phyloP scores from a whole-genome alignment of 345 rosid species.

The Linum lewisii region DNA sequence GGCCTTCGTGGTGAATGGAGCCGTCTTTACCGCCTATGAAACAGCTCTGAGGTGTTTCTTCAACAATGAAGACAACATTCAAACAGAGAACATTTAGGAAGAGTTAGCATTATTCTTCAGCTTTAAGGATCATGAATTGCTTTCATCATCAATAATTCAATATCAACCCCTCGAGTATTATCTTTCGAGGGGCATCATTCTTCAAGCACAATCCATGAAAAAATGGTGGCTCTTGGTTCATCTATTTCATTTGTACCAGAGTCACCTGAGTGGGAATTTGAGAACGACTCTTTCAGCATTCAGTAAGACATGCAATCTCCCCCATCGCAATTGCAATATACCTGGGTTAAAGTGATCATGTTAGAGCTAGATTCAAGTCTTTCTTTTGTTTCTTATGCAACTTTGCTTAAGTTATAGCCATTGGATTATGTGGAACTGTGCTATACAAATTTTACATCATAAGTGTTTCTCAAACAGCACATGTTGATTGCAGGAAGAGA shows the following conservation, averaged over 20 bases:
- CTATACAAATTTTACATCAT: too few species aligned
- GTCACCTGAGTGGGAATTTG: not conserved
- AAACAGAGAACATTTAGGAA: constrained; percentile 27
- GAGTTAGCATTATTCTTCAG: not conserved
- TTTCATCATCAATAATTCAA: not conserved
- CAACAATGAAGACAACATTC: constrained; percentile 30
- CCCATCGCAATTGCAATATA: too few species aligned
- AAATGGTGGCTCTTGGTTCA: not conserved
- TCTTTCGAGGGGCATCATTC: too few species aligned
- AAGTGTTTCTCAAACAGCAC: not conserved
- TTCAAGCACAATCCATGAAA: not conserved
- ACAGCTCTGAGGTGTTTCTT: constrained; percentile 71
- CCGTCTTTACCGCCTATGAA: constrained; percentile 79
- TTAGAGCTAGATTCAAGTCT: not conserved
- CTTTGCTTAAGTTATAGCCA: not conserved
- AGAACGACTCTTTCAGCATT: not conserved
- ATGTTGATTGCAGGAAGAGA: not conserved
- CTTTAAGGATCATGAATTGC: not conserved
- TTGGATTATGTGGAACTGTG: not conserved
- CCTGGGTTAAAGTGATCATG: not conserved
- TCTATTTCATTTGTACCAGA: not conserved
- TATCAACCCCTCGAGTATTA: too few species aligned
- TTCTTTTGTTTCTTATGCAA: not conserved
- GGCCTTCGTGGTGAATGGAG: constrained; percentile 92
- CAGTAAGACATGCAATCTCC: too few species aligned